Conservation (phyloP, 2,329 filamentous ascomycete species). For the Colletotrichum brevisporum region DNA sequence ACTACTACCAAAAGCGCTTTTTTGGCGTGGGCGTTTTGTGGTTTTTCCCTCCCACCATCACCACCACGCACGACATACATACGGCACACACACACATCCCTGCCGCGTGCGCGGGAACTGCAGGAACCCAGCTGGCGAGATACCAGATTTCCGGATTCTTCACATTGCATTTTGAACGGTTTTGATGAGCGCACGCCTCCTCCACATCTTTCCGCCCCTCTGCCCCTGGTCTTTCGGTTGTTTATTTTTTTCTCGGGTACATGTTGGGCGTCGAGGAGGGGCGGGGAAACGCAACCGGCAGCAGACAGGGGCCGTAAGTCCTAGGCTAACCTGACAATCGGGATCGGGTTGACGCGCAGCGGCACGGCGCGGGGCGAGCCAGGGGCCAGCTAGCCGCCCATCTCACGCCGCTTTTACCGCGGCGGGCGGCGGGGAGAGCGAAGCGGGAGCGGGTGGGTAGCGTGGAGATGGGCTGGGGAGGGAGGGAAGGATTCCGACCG, state of each 20-base stretch:
- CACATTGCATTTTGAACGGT: slow-evolving; percentile 27
- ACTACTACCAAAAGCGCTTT: slow-evolving; percentile 24
- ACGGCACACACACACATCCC: slow-evolving; percentile 18
- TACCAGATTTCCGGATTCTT: slow-evolving; percentile 34
- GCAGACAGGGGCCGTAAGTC: slow-evolving; percentile 23
- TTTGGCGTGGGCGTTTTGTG: no score
- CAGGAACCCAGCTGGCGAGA: slow-evolving; percentile 32
- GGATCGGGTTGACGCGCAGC: slow-evolving; percentile 41
- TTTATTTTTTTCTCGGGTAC: slow-evolving; percentile 36
- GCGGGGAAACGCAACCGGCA: slow-evolving; percentile 4
- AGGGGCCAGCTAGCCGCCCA: slow-evolving; percentile 42
- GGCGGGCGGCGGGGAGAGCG: background rate
- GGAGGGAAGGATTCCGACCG: slow-evolving; percentile 18
- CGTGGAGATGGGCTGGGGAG: slow-evolving; percentile 16
- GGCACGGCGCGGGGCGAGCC: slow-evolving; percentile 44
- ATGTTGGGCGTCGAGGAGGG: slow-evolving; percentile 35
- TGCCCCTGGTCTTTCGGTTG: background rate
- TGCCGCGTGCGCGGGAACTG: slow-evolving; percentile 28
- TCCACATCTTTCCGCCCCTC: slow-evolving; percentile 26
- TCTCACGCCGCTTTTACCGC: slow-evolving; percentile 58
- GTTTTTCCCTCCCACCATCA: background rate
- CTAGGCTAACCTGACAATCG: slow-evolving; percentile 47
- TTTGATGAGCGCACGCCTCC: slow-evolving; percentile 36
- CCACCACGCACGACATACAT: slow-evolving; percentile 33
- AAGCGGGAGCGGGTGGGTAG: slow-evolving; percentile 41